Evolutionary conservation across 1,284 basidiomycete species (phyloP), one percentile per base, ranked within the genome.

Genomic region (Tremellales sp.): DNA sequence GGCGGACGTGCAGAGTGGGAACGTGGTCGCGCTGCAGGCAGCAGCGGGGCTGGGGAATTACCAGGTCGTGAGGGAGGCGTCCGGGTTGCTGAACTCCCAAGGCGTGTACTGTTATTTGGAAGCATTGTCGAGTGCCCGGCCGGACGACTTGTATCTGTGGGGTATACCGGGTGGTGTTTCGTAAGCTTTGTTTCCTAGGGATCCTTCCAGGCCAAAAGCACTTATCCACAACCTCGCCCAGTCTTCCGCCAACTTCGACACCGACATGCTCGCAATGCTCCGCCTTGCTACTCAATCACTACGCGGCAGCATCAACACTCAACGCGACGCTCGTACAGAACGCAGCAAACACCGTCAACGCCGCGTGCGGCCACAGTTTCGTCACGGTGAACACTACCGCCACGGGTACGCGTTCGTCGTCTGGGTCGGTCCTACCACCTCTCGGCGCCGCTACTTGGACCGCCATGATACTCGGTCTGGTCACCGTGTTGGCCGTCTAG

Each of bases 81-180:
- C 59, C 1, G 55, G 47, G 14, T 48, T 73, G 24, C 35, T 51
- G 16, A 53, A 71, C 47, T 54, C 59, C 1, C 61, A 62, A 5
- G 65, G 65, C 2, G 49, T 45, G 5, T 72, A 66, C 47, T 73
- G 71, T 50, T 73, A 70, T 48, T 47, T 71, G 5, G 58, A 71
- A 28, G 68, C 68, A 7, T 29, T 70, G 25, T 53, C 52, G 2
- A 50, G 40, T 32, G 44, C 46, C 9, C 34, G 46, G 5, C 68
- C 69, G n/a, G 70, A 71, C 44, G 71, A 73, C 52, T 47, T 64
- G 41, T 73, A 72, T 45, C 50, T 73, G 2, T 73, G 68, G 64
- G 53, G 46, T 21, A 41, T 73, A 3, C 60, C 69, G 3, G 51
- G 54, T 3, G 69, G 68, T 2, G 66, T 61, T 22, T 49, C 64